Conservation (phyloP, 2,329 filamentous ascomycete species). For the Cercospora sp. region DNA sequence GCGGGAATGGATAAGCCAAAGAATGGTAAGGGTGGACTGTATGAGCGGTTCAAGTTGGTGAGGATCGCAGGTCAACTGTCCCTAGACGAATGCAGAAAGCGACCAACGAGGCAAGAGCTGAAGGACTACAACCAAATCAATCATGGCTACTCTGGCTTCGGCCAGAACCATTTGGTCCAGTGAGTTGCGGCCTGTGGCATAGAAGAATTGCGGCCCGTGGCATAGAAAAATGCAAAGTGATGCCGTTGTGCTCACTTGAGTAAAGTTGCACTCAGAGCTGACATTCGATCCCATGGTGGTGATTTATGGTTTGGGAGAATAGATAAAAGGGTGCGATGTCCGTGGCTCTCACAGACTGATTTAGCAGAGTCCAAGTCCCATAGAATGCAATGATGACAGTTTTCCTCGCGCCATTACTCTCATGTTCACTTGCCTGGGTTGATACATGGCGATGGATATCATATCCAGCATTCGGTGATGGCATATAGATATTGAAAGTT, state of each 20-base stretch:
- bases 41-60: conserved; percentile 33
- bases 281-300: too few relatives aligned
- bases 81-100: conserved; percentile 13
- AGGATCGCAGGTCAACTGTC: conserved; percentile 19
- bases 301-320: background rate
- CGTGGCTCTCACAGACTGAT: background rate
- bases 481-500: background rate
- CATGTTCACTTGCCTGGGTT: background rate
- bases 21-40: conserved; percentile 31
- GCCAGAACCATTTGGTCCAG: background rate
- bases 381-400: background rate
- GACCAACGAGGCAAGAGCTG: conserved; percentile 26
- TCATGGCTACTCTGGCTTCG: conserved; percentile 16
- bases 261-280: too few relatives aligned
- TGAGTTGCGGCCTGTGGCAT: background rate
- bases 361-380: background rate
- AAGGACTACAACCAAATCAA: conserved; percentile 27
- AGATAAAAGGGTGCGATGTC: background rate
- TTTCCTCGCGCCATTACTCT: background rate
- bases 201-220: background rate
- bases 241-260: too few relatives aligned
- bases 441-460: background rate
- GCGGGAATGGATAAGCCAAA: conserved; percentile 10
- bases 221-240: too few relatives aligned
- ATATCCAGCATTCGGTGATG: background rate